These are phyloP conservation scores for Xylaria acuta DNA, from an alignment of 495 filamentous ascomycete species.

Conservation along the genomic window DNA sequence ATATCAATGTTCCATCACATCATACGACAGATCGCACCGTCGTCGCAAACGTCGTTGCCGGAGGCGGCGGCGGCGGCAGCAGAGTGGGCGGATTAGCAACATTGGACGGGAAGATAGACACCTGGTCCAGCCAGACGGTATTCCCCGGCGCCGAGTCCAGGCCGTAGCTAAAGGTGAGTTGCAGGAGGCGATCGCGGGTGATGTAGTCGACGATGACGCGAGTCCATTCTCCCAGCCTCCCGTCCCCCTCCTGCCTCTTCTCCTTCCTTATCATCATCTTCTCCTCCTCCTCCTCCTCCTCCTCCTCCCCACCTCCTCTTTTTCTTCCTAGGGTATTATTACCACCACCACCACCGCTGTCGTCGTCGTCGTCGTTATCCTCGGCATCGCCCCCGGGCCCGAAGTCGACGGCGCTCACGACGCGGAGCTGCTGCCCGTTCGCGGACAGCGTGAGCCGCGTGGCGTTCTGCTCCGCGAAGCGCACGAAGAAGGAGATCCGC, in stretches of 20 bases:
- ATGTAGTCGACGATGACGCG: constrained; percentile 10
- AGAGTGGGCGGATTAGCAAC: not conserved
- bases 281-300: not conserved
- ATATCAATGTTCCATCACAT: not conserved
- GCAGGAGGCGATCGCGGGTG: constrained; percentile 22
- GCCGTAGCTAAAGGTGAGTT: constrained; percentile 22
- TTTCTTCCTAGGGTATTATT: not conserved
- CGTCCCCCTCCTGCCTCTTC: not conserved
- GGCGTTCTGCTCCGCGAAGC: constrained; percentile 22
- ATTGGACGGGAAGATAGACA: constrained; percentile 3
- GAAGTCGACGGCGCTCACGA: constrained; percentile 23
- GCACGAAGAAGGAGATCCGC: constrained; percentile 34
- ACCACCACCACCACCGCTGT: not conserved
- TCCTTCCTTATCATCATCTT: not conserved
- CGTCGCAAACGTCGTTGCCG: constrained; percentile 1
- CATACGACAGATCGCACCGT: not conserved
- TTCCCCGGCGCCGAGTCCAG: constrained; percentile 8
- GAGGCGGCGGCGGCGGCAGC: not conserved
- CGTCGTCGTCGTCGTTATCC: not conserved
- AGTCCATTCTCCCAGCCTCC: constrained; percentile 9
- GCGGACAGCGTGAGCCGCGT: constrained; percentile 31
- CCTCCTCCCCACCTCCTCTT: too few relatives aligned
- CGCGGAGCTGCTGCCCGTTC: constrained; percentile 28
- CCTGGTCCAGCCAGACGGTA: constrained; percentile 25
- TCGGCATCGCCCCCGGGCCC: constrained; percentile 10